Evolutionary conservation across 140 eudicot genomes (phyloP), one percentile per base, ranked within the genome.

Genomic region (Eryngium alpinum): DNA sequence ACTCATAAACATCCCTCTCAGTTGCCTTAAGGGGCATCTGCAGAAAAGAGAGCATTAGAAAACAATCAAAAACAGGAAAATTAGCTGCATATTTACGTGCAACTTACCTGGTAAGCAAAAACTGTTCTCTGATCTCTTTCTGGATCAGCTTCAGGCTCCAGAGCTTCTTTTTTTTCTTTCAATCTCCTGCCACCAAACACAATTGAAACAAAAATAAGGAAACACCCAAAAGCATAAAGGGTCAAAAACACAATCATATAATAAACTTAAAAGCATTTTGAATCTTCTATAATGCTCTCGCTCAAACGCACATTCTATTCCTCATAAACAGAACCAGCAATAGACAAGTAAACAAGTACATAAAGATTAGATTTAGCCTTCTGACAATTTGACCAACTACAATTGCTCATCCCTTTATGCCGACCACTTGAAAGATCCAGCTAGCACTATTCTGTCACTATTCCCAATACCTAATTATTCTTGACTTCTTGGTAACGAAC

Each of bases 11-110:
- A 85, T 94, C 97, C 82, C 92, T 89, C 83, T 94, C 97, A n/a
- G 94, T 91, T 57, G 98, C 98, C 88, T 94, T 94, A 84, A 94
- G 91, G 11, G 98, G 98, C 98, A 94, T 94, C 98, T 94, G 85
- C 80, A 86, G 67, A 24, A 85, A 69, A 71, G 75, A 32, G 66
- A 51, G 33, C 46, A 69, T 50, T 77, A 82, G 65, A 63, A 15
- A 28, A 38, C 70, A 5, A 15, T 34, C 18, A 66, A 12, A 25
- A 16, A 72, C 6, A 15, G 53, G 31, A 81, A 67, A 29, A 71
- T 16, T 49, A 17, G 44, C 29, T 44, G 27, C 21, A 77, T 70
- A 70, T 2, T 25, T 21, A 70, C 15, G 78, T 82, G 34, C 81
- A 32, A 71, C 67, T 33, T 80, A 92, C 98, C 97, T 94, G 98